Conservation (phyloP, 345 rosid genomes). For the Syzygium aromaticum region DNA sequence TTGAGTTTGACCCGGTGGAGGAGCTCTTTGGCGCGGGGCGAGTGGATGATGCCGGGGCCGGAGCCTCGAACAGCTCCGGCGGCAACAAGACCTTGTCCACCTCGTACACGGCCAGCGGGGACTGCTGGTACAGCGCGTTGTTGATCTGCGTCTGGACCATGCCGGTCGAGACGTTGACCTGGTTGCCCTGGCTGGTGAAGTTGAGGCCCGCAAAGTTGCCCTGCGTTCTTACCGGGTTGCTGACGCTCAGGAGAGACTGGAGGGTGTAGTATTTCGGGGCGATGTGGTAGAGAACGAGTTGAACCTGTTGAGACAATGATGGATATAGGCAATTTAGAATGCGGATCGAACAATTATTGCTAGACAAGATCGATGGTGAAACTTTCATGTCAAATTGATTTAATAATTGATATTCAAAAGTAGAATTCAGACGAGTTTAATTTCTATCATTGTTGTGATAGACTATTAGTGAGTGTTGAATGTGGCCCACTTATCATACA, state of each 20-base stretch:
- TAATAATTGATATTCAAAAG: not conserved
- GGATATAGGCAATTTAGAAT: constrained; percentile 4
- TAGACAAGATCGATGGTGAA: not conserved
- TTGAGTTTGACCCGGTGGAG: constrained; percentile 6
- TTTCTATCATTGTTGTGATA: not conserved
- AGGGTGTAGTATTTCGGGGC: constrained; percentile 46
- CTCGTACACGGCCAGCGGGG: constrained; percentile 70
- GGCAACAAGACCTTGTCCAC: constrained; percentile 80
- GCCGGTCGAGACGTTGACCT: constrained; percentile 76
- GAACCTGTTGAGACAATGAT: constrained; percentile 9
- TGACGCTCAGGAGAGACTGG: constrained; percentile 41
- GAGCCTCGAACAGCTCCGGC: constrained; percentile 36
- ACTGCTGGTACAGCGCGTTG: constrained; percentile 33
- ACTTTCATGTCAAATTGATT: not conserved
- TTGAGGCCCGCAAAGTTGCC: constrained; percentile 56
- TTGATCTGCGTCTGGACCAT: constrained; percentile 50
- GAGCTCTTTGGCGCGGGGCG: constrained; percentile 11
- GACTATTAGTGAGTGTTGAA: not conserved
- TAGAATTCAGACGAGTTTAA: not conserved
- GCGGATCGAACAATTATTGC: not conserved
- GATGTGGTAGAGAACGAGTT: constrained; percentile 54
- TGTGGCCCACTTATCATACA: not conserved
- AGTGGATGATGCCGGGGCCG: constrained; percentile 32
- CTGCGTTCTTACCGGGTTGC: constrained; percentile 73
- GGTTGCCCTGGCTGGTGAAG: constrained; percentile 57